Evolutionary conservation across 2,329 filamentous ascomycete species (phyloP).

Genomic region (Diatrype stigma): DNA sequence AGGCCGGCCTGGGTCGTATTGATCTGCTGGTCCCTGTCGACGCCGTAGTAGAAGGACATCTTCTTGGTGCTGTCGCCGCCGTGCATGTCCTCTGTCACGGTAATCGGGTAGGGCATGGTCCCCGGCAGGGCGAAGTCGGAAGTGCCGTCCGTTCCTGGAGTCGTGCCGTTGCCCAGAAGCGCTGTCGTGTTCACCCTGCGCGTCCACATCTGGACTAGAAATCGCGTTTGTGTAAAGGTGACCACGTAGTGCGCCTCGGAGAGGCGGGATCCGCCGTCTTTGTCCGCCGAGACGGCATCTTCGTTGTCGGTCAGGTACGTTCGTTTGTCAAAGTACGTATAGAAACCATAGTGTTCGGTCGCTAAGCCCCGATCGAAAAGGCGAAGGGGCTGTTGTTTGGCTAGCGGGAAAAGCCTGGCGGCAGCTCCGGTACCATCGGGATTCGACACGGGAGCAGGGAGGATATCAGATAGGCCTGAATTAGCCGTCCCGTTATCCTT

Average conservation of each 20-base stretch:
- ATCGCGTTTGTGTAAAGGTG: slow-evolving; percentile 57
- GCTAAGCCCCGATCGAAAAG: slow-evolving; percentile 78
- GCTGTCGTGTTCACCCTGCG: slow-evolving; percentile 39
- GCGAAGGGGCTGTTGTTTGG: slow-evolving; percentile 72
- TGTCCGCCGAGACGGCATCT: slow-evolving; percentile 38
- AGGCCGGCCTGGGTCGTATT: slow-evolving; percentile 38
- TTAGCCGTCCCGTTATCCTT: slow-evolving; percentile 21
- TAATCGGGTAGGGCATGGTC: slow-evolving; percentile 61
- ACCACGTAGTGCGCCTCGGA: slow-evolving; percentile 51
- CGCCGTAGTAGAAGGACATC: slow-evolving; percentile 48
- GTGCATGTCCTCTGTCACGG: slow-evolving; percentile 58
- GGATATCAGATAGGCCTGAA: slow-evolving; percentile 45
- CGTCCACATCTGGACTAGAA: slow-evolving; percentile 65
- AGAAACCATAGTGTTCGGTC: slow-evolving; percentile 91
- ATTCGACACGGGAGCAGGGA: slow-evolving; percentile 61
- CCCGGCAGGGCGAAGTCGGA: slow-evolving; percentile 42
- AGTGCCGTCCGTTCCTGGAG: slow-evolving; percentile 22
- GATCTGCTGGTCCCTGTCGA: slow-evolving; percentile 44
- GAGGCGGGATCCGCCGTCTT: slow-evolving; percentile 50
- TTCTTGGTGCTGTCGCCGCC: slow-evolving; percentile 52
- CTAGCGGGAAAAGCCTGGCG: slow-evolving; percentile 67
- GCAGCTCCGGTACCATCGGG: slow-evolving; percentile 68
- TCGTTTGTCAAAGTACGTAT: slow-evolving; percentile 83
- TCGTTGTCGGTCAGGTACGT: slow-evolving; percentile 61
- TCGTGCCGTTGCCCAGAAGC: slow-evolving; percentile 28